Evolutionary conservation across 2,329 filamentous ascomycete species (phyloP), one percentile per base, ranked within the genome.

Genomic region (Verticillium dahliae): DNA sequence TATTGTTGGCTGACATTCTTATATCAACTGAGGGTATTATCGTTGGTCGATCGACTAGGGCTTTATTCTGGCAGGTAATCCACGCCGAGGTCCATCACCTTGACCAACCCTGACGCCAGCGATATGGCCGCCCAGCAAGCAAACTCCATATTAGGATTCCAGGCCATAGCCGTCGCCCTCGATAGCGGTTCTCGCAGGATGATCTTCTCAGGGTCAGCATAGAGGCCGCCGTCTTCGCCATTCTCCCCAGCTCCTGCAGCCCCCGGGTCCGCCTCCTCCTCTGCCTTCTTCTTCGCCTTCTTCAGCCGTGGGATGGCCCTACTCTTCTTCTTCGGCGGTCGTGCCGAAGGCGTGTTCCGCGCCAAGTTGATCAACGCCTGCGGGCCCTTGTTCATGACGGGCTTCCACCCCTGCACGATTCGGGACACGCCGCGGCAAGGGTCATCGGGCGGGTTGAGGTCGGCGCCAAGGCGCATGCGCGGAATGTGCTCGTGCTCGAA

Each of bases 71-170:
- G 45, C 35, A 58, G 58, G 22, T 68, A 71, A n/a, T 80, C 74
- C 11, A 85, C 72, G 0, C 86, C 85, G 27, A 91, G 71, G 69
- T 91, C 87, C 77, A 89, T 84, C 22, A 91, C 77, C 63, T 85
- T 81, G 54, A 91, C 77, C 62, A 91, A 71, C 0, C 89, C 89
- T 34, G 86, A 90, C 0, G 81, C 88, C 80, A 89, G 81, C 0
- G 85, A 86, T 3, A 82, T 83, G 10, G 86, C 86, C 2, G 85
- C 86, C 87, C 88, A 90, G 66, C 82, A 87, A 13, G 86, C 85
- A 67, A 81, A 87, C n/a, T 79, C 76, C 39, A 79, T 71, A 67
- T 90, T 90, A 1, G 87, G 86, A 68, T 90, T 90, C 88, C 88
- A 91, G 50, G 81, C 80, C 31, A 89, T 75, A 1, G 81, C 77